Percentiles rank a stretch among this genome's conserved stretches.
These are phyloP conservation scores for Penicillium polonicum DNA, from an alignment of 2,329 filamentous ascomycete species.

Conservation along the genomic window DNA sequence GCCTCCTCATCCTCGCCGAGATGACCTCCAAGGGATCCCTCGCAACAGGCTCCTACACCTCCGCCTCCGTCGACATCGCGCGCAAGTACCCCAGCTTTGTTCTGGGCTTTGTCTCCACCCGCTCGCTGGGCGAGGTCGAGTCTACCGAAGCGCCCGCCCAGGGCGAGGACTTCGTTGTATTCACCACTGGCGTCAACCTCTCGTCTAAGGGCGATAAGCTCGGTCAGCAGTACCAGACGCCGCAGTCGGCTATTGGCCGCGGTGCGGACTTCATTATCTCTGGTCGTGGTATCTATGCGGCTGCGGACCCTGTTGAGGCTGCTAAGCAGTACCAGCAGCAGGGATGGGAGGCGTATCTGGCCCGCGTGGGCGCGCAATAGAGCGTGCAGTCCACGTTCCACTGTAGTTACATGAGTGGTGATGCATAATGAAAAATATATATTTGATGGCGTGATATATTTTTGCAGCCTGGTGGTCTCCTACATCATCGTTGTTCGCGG, in stretches of 20 bases:
- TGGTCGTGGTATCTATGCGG: conserved; percentile 49
- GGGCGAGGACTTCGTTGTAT: conserved; percentile 50
- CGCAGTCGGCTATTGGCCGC: conserved; percentile 44
- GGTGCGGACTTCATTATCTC: conserved; percentile 52
- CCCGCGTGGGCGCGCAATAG: conserved; percentile 33
- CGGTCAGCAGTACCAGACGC: conserved; percentile 51
- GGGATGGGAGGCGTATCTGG: conserved; percentile 48
- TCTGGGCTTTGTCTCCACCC: conserved; percentile 49
- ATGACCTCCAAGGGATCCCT: conserved; percentile 53
- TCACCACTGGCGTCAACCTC: conserved; percentile 50
- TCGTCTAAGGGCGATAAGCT: conserved; percentile 49
- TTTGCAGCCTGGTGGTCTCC: neutral
- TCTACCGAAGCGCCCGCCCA: conserved; percentile 29
- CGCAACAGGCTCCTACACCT: conserved; percentile 47
- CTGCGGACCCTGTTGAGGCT: conserved; percentile 45
- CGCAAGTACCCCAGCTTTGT: conserved; percentile 46
- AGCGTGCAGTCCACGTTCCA: neutral
- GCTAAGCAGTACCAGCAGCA: conserved; percentile 46
- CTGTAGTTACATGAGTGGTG: neutral
- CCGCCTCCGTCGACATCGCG: conserved; percentile 48
- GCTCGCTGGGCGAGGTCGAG: conserved; percentile 38
- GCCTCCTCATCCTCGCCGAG: conserved; percentile 48
- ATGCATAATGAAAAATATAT: conserved; percentile 8
- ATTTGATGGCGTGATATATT: neutral
- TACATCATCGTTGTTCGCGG: neutral